Evolutionary conservation across 352 stramenopile species (phyloP), one percentile per base, ranked within the genome.

Genomic region (Globisporangium cylindrosporum): DNA sequence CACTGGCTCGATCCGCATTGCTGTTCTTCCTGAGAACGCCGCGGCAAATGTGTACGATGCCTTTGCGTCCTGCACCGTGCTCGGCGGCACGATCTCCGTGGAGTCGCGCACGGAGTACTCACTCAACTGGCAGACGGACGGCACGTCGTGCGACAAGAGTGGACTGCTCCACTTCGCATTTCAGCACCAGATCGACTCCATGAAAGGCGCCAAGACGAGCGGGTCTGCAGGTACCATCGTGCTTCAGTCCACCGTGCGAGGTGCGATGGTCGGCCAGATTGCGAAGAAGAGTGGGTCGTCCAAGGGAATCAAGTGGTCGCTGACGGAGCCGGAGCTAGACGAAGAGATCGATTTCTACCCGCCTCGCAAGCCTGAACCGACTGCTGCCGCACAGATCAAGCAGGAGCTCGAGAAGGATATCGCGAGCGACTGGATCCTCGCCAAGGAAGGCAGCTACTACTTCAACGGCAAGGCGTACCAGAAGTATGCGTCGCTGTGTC

Each of bases 401-500:
- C 34, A 68, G 55, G 85, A 73, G 24, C 73, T 91, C 14, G 38
- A 84, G 51, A 74, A 68, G 9, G 86, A 94, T 38, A 91, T 94
- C 66, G 73, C 68, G 10, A 71, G 58, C 8, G 72, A 84, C 6
- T 92, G 86, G 86, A 71, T 43, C 18, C 75, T 85, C 56, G 36
- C 66, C 8, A 59, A 73, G 27, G 64, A 76, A 18, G 73, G 75
- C 32, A 90, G 76, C 46, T 92, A 87, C 79, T 94, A 94, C 72
- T 94, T 81, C 66, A 91, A 84, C 43, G 86, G 86, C 59, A 94
- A 94, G 66, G 74, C 73, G 14, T 87, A 81, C 59, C 86, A 94
- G 67, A 94, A 93, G 81, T 92, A 91, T 56, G 86, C 86, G 36
- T 90, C 86, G 25, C 64, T 93, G 55, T 91, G 85, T 66, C 51